Percentiles rank a stretch among this genome's conserved stretches.
Conservation (phyloP, 257 asterid species). For the Eucommia ulmoides region DNA sequence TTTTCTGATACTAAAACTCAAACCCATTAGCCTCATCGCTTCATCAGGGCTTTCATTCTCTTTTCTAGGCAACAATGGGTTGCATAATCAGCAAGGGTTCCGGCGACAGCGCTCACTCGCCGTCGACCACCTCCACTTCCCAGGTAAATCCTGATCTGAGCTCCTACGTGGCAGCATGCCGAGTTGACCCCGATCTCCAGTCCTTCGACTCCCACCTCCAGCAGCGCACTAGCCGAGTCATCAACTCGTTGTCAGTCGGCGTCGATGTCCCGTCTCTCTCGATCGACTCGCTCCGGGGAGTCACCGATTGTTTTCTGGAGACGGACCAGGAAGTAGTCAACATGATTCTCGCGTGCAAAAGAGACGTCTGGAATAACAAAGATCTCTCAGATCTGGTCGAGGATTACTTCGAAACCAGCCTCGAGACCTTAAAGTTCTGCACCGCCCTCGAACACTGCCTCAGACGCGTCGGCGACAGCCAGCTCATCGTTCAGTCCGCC, state of each 20-base stretch:
- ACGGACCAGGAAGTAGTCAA: background rate
- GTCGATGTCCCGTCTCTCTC: constrained; percentile 1
- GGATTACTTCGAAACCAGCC: background rate
- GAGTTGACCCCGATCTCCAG: background rate
- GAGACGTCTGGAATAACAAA: background rate
- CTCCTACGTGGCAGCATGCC: background rate
- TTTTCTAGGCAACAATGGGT: too few species aligned
- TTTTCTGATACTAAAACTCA: too few species aligned
- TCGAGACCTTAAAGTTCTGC: background rate
- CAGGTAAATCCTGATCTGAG: background rate
- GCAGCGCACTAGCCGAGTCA: background rate
- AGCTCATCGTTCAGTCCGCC: background rate
- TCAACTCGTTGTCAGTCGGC: background rate
- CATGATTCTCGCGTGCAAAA: background rate
- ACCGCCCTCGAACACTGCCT: background rate
- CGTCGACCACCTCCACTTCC: background rate
- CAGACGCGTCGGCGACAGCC: background rate
- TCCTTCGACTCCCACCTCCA: background rate
- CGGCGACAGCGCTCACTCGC: background rate
- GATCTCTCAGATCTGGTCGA: background rate
- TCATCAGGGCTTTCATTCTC: too few species aligned
- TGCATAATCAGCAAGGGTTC: too few species aligned
- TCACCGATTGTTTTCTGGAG: background rate
- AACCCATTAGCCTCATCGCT: too few species aligned
- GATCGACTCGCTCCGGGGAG: background rate